Evolutionary conservation across 192 early-diverging fungal species (phyloP).

Genomic region (Coemansia sp.): DNA sequence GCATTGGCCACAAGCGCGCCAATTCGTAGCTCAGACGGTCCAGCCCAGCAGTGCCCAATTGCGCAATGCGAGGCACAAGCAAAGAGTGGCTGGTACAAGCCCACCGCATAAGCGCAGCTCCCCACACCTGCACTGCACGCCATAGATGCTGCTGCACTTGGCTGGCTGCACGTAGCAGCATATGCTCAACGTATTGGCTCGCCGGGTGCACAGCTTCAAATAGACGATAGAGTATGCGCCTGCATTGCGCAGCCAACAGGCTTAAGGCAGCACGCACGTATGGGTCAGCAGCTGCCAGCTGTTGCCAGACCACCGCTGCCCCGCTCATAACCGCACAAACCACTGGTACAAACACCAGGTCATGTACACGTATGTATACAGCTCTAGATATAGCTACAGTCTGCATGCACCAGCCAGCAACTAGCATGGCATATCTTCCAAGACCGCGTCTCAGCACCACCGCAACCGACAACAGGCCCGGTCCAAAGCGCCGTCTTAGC

Average conservation of each 20-base stretch:
- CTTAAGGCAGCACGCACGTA: not conserved
- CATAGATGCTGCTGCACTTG: too few species aligned
- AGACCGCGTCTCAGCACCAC: too few species aligned
- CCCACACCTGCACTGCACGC: too few species aligned
- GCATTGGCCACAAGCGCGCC: constrained; percentile 17
- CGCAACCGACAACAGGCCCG: too few species aligned
- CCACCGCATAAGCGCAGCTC: too few species aligned
- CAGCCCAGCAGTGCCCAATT: not conserved
- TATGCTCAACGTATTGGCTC: not conserved
- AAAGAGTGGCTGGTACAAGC: not conserved
- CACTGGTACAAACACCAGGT: not conserved
- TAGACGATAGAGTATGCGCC: too few species aligned
- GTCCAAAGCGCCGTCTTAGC: too few species aligned
- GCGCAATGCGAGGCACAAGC: not conserved
- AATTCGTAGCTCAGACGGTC: not conserved
- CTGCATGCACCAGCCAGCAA: too few species aligned
- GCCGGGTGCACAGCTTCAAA: not conserved
- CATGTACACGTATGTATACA: not conserved
- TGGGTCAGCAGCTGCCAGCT: not conserved
- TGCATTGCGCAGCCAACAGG: too few species aligned
- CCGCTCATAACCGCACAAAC: not conserved
- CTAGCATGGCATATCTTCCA: too few species aligned
- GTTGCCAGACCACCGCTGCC: not conserved
- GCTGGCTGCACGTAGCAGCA: too few species aligned
- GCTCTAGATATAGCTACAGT: constrained; percentile 4